Evolutionary conservation across 768 basidiomycete genomes (phyloP).

Genomic region (Cyclocybe aegerita): DNA sequence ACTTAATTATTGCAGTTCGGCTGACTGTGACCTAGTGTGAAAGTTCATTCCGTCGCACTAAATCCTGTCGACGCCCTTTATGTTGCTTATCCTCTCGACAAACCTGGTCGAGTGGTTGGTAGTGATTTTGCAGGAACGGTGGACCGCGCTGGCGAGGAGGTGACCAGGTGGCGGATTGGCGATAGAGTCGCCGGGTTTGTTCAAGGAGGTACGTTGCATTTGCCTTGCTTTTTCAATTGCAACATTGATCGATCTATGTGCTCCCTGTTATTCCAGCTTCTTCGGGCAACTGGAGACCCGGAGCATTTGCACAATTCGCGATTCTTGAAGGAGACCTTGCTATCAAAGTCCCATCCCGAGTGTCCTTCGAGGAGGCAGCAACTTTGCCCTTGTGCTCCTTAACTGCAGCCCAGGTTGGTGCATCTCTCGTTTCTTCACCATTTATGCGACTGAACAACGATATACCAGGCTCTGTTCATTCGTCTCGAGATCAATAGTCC

Average conservation of each 20-base stretch:
- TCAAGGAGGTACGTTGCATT: constrained; percentile 26
- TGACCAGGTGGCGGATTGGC: constrained; percentile 27
- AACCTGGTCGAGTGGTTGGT: constrained; percentile 31
- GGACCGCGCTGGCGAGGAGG: constrained; percentile 27
- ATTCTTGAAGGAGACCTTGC: constrained; percentile 31
- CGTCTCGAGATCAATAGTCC: constrained; percentile 28
- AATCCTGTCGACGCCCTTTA: constrained; percentile 35
- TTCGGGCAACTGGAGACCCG: constrained; percentile 28
- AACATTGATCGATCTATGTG: background rate
- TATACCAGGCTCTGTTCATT: constrained; percentile 30
- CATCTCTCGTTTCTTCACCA: background rate
- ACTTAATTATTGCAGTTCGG: background rate
- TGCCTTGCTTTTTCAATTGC: background rate
- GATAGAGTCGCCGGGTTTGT: constrained; percentile 32
- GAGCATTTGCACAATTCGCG: constrained; percentile 34
- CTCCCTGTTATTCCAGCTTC: constrained; percentile 21
- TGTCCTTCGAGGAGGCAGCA: constrained; percentile 32
- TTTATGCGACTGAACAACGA: background rate
- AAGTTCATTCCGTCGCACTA: constrained; percentile 30
- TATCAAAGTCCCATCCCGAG: constrained; percentile 22
- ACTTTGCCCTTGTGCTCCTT: constrained; percentile 29
- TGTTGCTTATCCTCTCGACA: constrained; percentile 20
- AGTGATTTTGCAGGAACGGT: constrained; percentile 34
- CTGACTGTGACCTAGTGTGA: constrained; percentile 16
- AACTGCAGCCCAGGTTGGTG: constrained; percentile 31